A percentile compares a stretch with the other conserved stretches of the same genome.
These are phyloP conservation scores for Suillus americanus DNA, from an alignment of 768 basidiomycete genomes.

Conservation along the genomic window DNA sequence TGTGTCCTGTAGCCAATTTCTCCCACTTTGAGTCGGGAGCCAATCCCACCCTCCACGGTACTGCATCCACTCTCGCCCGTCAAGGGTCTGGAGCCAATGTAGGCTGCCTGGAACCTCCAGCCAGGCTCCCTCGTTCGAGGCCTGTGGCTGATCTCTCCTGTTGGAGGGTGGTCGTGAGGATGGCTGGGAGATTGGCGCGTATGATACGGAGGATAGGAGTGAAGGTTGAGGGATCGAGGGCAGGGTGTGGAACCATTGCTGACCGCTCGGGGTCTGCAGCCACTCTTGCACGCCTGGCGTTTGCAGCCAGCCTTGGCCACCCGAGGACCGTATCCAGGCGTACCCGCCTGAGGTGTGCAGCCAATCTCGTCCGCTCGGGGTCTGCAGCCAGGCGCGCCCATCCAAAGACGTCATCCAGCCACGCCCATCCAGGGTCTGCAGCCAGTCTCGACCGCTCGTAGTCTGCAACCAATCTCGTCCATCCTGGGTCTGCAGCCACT, in stretches of 20 bases:
- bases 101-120: neutral
- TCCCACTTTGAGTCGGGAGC: neutral
- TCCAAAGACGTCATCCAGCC: neutral
- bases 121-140: neutral
- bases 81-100: neutral
- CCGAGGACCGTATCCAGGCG: neutral
- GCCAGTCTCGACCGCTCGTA: neutral
- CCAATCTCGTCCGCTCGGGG: neutral
- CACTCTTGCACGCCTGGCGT: neutral
- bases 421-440: neutral
- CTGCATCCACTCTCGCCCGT: neutral
- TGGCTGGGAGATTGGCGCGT: neutral
- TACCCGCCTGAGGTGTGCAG: neutral
- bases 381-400: neutral
- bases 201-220: neutral
- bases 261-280: neutral
- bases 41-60: neutral
- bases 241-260: neutral
- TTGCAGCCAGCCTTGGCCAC: neutral
- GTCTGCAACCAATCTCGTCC: neutral
- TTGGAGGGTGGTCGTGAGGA: neutral
- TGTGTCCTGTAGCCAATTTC: neutral
- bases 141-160: neutral
- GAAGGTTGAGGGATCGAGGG: neutral
- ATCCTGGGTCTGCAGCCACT: neutral